Conservation (phyloP, 2,329 filamentous ascomycete genomes). For the Fusarium equiseti region DNA sequence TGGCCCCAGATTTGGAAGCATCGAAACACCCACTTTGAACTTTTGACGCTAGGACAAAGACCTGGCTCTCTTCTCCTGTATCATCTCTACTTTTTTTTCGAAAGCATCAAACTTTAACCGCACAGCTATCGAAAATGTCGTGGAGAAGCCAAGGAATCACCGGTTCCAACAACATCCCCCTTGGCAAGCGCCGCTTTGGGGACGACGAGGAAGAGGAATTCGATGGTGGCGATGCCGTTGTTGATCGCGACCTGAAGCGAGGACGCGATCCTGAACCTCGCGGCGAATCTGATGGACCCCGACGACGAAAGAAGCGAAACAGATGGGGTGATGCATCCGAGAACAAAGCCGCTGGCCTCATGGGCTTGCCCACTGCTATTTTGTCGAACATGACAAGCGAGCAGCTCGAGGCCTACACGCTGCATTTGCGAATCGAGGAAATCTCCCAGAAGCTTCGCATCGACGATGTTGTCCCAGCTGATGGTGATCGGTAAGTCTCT, state of each 20-base stretch:
- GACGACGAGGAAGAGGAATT: constrained; percentile 62
- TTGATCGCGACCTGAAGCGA: constrained; percentile 75
- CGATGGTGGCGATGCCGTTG: constrained; percentile 53
- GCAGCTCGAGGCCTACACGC: constrained; percentile 95
- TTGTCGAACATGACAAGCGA: constrained; percentile 98
- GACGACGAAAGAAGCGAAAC: constrained; percentile 97
- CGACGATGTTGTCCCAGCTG: constrained; percentile 97
- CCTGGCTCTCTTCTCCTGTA: constrained; percentile 16
- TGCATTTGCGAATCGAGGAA: constrained; percentile 97
- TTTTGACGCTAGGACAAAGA: constrained; percentile 27
- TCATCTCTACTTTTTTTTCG: constrained; percentile 5
- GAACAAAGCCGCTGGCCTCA: constrained; percentile 97
- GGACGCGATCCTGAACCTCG: constrained; percentile 91
- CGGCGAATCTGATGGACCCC: constrained; percentile 77
- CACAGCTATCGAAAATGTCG: constrained; percentile 62
- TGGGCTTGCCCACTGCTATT: constrained; percentile 97
- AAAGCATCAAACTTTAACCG: constrained; percentile 12
- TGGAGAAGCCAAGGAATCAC: constrained; percentile 87
- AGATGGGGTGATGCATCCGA: constrained; percentile 97
- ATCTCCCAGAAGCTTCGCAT: constrained; percentile 99
- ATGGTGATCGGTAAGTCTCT: constrained; percentile 85
- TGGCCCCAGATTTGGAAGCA: constrained; percentile 30
- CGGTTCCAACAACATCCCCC: constrained; percentile 96
- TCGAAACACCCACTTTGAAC: constrained; percentile 18
- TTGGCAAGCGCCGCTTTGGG: constrained; percentile 87